phyloP scores from a whole-genome alignment of 768 basidiomycete genomes.

The Boletus patriciae region DNA sequence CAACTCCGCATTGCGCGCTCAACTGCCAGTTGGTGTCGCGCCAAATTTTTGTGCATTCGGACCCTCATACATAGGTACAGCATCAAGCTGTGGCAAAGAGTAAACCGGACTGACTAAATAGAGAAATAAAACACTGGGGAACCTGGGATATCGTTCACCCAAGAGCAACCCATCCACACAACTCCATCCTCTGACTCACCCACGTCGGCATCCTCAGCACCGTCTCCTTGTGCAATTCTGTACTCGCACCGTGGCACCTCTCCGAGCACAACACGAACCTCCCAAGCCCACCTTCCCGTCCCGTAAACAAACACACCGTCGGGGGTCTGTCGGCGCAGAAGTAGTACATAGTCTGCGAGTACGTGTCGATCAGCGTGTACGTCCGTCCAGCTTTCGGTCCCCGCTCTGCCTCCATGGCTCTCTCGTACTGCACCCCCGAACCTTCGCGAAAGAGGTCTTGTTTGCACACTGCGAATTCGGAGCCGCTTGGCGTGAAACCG shows the following conservation, averaged over 20 bases:
- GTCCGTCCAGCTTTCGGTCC: not conserved
- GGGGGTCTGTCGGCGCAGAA: slow-evolving; percentile 17
- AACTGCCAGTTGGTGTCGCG: too few species aligned
- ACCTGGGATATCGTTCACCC: not conserved
- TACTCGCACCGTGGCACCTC: slow-evolving; percentile 1
- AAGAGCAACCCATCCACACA: not conserved
- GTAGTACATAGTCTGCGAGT: slow-evolving; percentile 17
- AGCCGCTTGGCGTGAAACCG: slow-evolving; percentile 16
- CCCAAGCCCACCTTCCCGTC: slow-evolving; percentile 23
- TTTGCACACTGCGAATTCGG: slow-evolving; percentile 6
- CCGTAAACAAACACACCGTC: slow-evolving; percentile 22
- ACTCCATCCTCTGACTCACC: not conserved
- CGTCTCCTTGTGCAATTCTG: slow-evolving; percentile 22
- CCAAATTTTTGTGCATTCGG: too few species aligned
- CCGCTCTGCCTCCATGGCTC: not conserved
- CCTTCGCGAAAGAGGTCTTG: not conserved
- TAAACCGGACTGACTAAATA: too few species aligned
- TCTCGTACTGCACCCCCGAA: not conserved
- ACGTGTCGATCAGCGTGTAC: slow-evolving; percentile 20
- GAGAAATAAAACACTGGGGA: too few species aligned
- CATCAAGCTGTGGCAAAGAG: too few species aligned
- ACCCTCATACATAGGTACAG: too few species aligned
- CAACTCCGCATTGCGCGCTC: too few species aligned
- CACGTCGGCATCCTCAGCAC: slow-evolving; percentile 22
- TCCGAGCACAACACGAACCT: slow-evolving; percentile 26